Evolutionary conservation across 1,139 yeast genomes (phyloP).

Genomic region (Blastobotrys capitulatus): DNA sequence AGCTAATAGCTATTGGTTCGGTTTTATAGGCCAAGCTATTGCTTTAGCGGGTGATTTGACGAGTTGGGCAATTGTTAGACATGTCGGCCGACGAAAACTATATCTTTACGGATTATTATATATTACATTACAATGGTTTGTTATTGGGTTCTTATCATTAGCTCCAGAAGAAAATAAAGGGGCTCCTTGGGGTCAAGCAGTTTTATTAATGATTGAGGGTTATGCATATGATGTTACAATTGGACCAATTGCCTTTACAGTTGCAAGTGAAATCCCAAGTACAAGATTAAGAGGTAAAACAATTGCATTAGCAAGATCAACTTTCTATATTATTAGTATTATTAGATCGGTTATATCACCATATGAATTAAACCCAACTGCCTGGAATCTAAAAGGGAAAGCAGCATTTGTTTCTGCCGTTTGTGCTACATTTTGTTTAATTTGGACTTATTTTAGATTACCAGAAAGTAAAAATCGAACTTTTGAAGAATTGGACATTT

Average conservation of each 20-base stretch:
- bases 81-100: slow-evolving; percentile 45
- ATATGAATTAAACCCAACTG: slow-evolving; percentile 50
- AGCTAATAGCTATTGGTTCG: slow-evolving; percentile 43
- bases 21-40: slow-evolving; percentile 43
- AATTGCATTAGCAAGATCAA: slow-evolving; percentile 47
- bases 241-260: slow-evolving; percentile 53
- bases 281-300: slow-evolving; percentile 50
- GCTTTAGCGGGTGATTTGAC: slow-evolving; percentile 16
- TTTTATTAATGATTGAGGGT: slow-evolving; percentile 20
- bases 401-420: slow-evolving; percentile 48
- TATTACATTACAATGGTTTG: slow-evolving; percentile 36
- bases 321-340: slow-evolving; percentile 42
- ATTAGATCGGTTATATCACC: slow-evolving; percentile 43
- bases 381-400: slow-evolving; percentile 53
- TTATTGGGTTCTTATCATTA: slow-evolving; percentile 18
- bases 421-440: slow-evolving; percentile 38
- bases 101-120: slow-evolving; percentile 41
- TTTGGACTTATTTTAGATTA: slow-evolving; percentile 46
- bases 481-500: slow-evolving; percentile 50
- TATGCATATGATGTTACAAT: slow-evolving; percentile 44
- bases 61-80: slow-evolving; percentile 10
- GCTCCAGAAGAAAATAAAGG: neutral
- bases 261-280: slow-evolving; percentile 53
- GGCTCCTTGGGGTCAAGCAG: slow-evolving; percentile 28
- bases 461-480: slow-evolving; percentile 58